These are phyloP conservation scores for Mortierella sp. DNA, from an alignment of 371 early-diverging fungal genomes.

Conservation along the genomic window DNA sequence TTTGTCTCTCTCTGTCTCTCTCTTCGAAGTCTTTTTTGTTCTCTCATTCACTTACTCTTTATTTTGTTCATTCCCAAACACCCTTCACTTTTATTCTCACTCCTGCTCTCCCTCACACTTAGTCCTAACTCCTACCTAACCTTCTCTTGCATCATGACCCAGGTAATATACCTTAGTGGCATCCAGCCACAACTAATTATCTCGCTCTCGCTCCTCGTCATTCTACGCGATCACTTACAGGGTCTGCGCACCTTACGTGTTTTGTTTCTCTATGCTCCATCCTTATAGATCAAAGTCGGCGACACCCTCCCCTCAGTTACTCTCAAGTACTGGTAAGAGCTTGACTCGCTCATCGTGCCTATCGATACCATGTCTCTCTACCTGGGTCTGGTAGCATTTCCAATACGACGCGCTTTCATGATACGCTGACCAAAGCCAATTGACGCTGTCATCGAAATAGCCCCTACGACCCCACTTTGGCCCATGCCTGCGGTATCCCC, in stretches of 20 bases:
- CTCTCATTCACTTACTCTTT: background rate
- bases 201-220: background rate
- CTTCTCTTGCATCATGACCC: slow-evolving; percentile 7
- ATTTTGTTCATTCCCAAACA: background rate
- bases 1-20: background rate
- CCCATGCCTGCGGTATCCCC: slow-evolving; percentile 51
- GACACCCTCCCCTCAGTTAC: slow-evolving; percentile 46
- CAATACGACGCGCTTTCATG: too few species aligned
- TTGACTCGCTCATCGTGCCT: too few species aligned
- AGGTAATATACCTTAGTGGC: background rate
- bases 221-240: background rate
- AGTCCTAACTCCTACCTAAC: background rate
- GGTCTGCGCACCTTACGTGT: background rate
- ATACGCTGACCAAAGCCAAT: too few species aligned
- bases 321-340: slow-evolving; percentile 53
- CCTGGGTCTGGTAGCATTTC: too few species aligned
- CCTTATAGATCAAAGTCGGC: slow-evolving; percentile 46
- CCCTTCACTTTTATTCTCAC: background rate
- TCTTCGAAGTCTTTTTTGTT: background rate
- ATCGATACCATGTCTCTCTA: too few species aligned
- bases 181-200: background rate
- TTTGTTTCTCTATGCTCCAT: background rate
- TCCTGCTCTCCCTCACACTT: background rate
- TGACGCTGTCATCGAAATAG: too few species aligned
- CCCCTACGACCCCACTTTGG: slow-evolving; percentile 42